Evolutionary conservation across 1,139 yeast genomes (phyloP).

Genomic region (Nakaseomyces bracarensis): DNA sequence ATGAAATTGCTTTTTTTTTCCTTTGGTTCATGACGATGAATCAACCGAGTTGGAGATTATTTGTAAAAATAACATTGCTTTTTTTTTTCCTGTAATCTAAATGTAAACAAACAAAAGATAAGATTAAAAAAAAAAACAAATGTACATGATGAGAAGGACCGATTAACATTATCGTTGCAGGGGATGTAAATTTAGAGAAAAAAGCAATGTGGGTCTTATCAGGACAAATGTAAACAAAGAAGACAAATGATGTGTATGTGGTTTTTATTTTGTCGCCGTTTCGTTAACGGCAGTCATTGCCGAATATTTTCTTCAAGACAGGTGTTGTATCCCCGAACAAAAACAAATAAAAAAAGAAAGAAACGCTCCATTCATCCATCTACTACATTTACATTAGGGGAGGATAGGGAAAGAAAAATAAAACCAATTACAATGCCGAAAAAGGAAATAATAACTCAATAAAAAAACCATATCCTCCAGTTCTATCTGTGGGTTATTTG

Average conservation of each 20-base stretch:
- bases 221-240: slow-evolving; percentile 2
- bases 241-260: too few species aligned
- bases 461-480: too few species aligned
- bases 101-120: slow-evolving; percentile 2
- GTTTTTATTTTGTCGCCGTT: neutral
- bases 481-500: neutral
- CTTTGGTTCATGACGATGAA: too few species aligned
- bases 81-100: neutral
- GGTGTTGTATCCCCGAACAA: neutral
- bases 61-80: neutral
- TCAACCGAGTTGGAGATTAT: too few species aligned
- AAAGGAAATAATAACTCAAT: neutral
- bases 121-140: too few species aligned
- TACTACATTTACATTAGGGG: too few species aligned
- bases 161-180: neutral
- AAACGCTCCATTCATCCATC: neutral
- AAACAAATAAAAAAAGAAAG: neutral
- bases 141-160: too few species aligned
- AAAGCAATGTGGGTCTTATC: too few species aligned
- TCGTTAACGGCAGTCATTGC: slow-evolving; percentile 1
- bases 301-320: too few species aligned
- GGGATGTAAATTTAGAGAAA: too few species aligned
- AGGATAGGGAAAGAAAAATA: too few species aligned
- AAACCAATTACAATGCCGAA: neutral
- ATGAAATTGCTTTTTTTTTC: too few species aligned